Evolutionary conservation across 305 asterid species (phyloP).

Genomic region (Fraxinus sp.): DNA sequence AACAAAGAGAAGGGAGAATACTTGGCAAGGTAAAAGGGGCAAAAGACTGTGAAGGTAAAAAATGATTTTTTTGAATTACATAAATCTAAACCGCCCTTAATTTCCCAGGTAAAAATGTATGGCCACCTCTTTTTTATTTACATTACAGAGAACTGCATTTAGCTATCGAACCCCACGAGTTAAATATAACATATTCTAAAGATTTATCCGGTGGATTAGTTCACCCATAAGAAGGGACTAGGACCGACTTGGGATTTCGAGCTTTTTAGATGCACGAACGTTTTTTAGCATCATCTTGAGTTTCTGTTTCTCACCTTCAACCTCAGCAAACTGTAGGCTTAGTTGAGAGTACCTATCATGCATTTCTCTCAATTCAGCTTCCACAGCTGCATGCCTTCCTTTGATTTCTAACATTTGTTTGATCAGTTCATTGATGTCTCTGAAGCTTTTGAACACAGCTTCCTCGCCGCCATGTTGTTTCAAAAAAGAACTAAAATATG

Average conservation of each 20-base stretch:
- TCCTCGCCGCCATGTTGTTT: constrained; percentile 85
- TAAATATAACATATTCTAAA: background rate
- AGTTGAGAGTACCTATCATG: constrained; percentile 82
- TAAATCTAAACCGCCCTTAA: constrained; percentile 23
- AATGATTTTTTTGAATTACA: constrained; percentile 23
- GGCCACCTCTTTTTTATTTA: constrained; percentile 33
- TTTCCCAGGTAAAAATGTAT: constrained; percentile 20
- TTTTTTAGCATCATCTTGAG: constrained; percentile 83
- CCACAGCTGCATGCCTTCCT: constrained; percentile 62
- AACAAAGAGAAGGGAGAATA: constrained; percentile 8
- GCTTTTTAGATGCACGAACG: constrained; percentile 54
- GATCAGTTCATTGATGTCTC: constrained; percentile 84
- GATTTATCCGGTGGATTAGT: constrained; percentile 2
- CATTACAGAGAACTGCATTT: constrained; percentile 16
- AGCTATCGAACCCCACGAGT: background rate
- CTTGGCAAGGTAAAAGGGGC: background rate
- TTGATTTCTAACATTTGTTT: constrained; percentile 79
- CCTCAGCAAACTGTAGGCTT: constrained; percentile 96
- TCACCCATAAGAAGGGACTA: constrained; percentile 45
- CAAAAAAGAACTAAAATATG: constrained; percentile 63
- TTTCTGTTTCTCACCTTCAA: constrained; percentile 94
- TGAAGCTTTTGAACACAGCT: constrained; percentile 79
- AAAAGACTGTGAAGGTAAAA: background rate
- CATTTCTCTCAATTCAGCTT: constrained; percentile 86
- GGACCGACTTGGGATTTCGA: constrained; percentile 35